phyloP scores from a whole-genome alignment of 306 rosid genomes.

The Cucumis hystrix region DNA sequence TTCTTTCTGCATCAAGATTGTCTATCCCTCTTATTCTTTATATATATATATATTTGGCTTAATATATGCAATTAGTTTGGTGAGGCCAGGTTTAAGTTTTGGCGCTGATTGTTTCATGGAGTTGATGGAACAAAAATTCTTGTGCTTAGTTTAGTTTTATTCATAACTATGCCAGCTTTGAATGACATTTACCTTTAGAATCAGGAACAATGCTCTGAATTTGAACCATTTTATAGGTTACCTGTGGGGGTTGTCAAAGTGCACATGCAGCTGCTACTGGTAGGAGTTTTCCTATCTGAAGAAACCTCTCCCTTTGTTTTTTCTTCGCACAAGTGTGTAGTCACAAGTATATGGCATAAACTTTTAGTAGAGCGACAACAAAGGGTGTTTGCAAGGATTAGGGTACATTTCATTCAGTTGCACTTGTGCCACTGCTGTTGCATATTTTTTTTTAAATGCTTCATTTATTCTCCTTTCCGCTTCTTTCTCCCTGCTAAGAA shows the following conservation, averaged over 20 bases:
- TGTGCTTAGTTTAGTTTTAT: not conserved
- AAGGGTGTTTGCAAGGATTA: not conserved
- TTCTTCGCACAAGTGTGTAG: not conserved
- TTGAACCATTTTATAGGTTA: slow-evolving; percentile 44
- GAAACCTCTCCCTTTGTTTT: not conserved
- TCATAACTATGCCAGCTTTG: not conserved
- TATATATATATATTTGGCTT: not conserved
- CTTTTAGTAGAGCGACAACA: not conserved
- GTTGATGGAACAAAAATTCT: not conserved
- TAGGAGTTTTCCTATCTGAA: slow-evolving; percentile 23
- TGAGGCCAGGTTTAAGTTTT: not conserved
- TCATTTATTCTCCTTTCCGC: not conserved
- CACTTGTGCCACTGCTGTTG: not conserved
- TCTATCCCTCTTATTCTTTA: not conserved
- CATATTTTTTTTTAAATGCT: not conserved
- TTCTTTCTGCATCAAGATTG: not conserved
- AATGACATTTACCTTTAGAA: not conserved
- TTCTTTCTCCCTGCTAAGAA: not conserved
- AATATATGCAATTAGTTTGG: not conserved
- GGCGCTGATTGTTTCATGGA: not conserved
- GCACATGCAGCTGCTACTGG: slow-evolving; percentile 89
- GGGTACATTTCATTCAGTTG: not conserved
- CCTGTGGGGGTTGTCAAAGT: slow-evolving; percentile 99
- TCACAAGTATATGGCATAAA: not conserved
- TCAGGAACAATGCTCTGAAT: not conserved